Evolutionary conservation across 306 rosid genomes (phyloP), one percentile per base, ranked within the genome.

Genomic region (Ormosia semicastrata): DNA sequence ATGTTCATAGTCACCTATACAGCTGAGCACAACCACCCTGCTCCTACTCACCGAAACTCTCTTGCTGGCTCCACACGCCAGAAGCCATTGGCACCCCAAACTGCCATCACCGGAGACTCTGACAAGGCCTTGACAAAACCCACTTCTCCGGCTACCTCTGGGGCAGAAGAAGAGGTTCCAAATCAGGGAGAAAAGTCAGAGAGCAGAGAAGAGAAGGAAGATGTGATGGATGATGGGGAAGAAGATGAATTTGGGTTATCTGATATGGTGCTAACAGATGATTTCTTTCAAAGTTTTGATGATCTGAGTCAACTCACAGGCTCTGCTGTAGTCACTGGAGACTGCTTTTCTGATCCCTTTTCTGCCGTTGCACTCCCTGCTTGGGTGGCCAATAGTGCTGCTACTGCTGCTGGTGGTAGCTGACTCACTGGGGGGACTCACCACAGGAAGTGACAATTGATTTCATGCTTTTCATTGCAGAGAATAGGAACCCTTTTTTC

Each of bases 61-160:
- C 98, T 95, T 15, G 99, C 99, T 63, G 99, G 99, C 6, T 95
- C 99, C 71, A 93, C 99, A 2, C 90, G 98, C 32, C 96, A 93
- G 75, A 95, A 95, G 85, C 88, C 90, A 63, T 68, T 56, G 5
- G 52, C 93, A 0, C 50, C 91, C 0, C 75, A 72, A 66, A 11
- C 80, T 1, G 53, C 37, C 69, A 40, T 68, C 0, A 78, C 40
- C 3, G 85, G 5, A 4, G 90, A 91, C 63, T 5, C 84, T 64
- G 70, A 77, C 52, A 82, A 81, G 34, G 14, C 76, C 34, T 24
- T 56, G 54, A 8, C 85, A 24, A 91, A 91, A 40, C 66, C 58
- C 5, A 57, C 37, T 6, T 90, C 98, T 57, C 92, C 93, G 7
- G 75, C 81, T 9, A 86, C 87, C 7, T 89, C 97, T 24, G 88